These are phyloP conservation scores for Fallopia convolvulus DNA, from an alignment of 148 eudicot genomes.

Conservation along the genomic window DNA sequence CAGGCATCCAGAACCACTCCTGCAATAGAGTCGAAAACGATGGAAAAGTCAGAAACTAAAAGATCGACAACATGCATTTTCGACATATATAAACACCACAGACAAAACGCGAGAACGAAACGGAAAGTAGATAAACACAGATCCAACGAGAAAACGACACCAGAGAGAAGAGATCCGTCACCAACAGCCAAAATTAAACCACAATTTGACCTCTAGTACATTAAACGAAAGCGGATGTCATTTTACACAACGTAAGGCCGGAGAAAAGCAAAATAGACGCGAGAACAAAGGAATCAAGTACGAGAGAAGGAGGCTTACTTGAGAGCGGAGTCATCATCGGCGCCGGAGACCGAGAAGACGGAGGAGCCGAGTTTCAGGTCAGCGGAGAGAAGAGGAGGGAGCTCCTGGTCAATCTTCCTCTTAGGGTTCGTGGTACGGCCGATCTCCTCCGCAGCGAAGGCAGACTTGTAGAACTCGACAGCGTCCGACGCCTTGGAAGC, in stretches of 20 bases:
- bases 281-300: not conserved
- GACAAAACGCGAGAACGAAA: not conserved
- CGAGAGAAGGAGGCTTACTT: slow-evolving; percentile 25
- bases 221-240: not conserved
- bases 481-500: slow-evolving; percentile 67
- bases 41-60: not conserved
- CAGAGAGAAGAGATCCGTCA: not conserved
- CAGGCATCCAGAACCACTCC: slow-evolving; percentile 24
- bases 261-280: not conserved
- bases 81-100: not conserved
- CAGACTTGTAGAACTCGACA: slow-evolving; percentile 74
- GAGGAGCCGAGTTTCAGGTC: slow-evolving; percentile 61
- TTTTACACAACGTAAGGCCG: not conserved
- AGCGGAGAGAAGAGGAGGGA: slow-evolving; percentile 61
- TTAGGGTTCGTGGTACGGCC: slow-evolving; percentile 50
- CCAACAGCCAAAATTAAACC: not conserved
- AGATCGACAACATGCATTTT: not conserved
- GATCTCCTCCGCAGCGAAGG: slow-evolving; percentile 81
- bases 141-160: not conserved
- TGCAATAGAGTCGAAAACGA: not conserved
- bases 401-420: slow-evolving; percentile 87
- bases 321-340: slow-evolving; percentile 36
- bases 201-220: not conserved
- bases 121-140: not conserved
- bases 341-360: slow-evolving; percentile 49